These are phyloP conservation scores for Volvox reticuliferus DNA, from an alignment of 139 green algal genomes.

Conservation along the genomic window DNA sequence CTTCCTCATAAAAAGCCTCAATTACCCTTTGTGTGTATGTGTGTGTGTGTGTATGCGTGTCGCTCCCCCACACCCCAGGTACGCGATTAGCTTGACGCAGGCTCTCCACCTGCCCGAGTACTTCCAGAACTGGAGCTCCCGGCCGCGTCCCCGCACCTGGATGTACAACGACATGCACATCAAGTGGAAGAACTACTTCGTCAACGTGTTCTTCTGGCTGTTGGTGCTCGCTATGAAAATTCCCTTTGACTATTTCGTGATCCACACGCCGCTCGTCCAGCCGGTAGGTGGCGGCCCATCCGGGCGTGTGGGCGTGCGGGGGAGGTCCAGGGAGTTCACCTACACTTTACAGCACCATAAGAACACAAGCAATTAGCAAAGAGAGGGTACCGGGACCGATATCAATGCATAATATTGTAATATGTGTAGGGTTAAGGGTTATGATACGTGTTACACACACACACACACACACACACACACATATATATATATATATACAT, in stretches of 20 bases:
- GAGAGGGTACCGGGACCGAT: too few species aligned
- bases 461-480: too few species aligned
- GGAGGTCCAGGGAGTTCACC: too few species aligned
- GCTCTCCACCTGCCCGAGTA: conserved; percentile 22
- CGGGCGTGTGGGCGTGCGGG: too few species aligned
- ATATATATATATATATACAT: too few species aligned
- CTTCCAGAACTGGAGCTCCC: conserved; percentile 27
- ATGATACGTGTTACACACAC: too few species aligned
- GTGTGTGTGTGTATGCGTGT: too few species aligned
- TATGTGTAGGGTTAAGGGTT: too few species aligned
- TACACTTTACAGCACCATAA: too few species aligned
- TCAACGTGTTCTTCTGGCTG: conserved; percentile 77
- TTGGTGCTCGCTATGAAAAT: conserved; percentile 55
- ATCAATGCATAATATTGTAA: too few species aligned
- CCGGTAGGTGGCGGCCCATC: conserved; percentile 1
- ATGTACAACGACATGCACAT: conserved; percentile 44
- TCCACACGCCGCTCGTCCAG: conserved; percentile 42
- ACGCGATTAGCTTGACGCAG: conserved; percentile 30
- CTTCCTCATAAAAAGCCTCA: not conserved
- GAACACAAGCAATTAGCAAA: too few species aligned
- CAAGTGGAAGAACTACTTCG: conserved; percentile 44
- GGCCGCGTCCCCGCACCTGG: conserved; percentile 11
- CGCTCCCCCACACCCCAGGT: conserved; percentile 31
- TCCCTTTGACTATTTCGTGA: conserved; percentile 76
- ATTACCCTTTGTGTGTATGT: too few species aligned